Conservation (phyloP, 2,329 filamentous ascomycete species). For the Alternaria tenuissima region DNA sequence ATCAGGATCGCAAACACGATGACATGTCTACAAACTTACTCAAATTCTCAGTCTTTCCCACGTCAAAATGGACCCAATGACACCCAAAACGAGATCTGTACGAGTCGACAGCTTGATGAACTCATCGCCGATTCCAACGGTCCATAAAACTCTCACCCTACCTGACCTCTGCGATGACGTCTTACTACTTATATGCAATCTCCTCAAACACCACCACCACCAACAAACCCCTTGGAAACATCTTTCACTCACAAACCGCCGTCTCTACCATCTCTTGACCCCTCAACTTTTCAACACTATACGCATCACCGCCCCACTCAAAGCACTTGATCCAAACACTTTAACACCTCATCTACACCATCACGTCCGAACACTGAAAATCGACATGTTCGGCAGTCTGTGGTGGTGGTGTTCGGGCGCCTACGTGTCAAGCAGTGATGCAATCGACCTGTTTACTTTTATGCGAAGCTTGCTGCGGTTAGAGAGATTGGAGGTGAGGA, state of each 20-base stretch:
- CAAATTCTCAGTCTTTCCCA: background rate
- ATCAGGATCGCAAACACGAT: background rate
- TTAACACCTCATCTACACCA: slow-evolving; percentile 2
- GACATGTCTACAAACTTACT: background rate
- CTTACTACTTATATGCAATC: slow-evolving; percentile 23
- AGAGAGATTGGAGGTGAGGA: slow-evolving; percentile 22
- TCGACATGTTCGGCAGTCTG: slow-evolving; percentile 29
- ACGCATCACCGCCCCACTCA: slow-evolving; percentile 24
- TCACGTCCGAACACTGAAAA: slow-evolving; percentile 19
- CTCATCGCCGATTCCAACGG: background rate
- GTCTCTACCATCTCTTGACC: slow-evolving; percentile 16
- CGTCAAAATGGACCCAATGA: background rate
- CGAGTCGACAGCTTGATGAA: slow-evolving; percentile 3
- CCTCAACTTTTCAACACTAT: slow-evolving; percentile 23
- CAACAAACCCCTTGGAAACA: slow-evolving; percentile 13
- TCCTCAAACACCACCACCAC: slow-evolving; percentile 7
- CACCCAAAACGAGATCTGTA: background rate
- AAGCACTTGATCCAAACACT: slow-evolving; percentile 13
- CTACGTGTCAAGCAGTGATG: slow-evolving; percentile 24
- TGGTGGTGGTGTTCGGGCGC: slow-evolving; percentile 31
- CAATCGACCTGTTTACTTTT: slow-evolving; percentile 21
- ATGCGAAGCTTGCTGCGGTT: slow-evolving; percentile 12
- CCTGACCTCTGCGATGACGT: slow-evolving; percentile 27
- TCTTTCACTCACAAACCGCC: slow-evolving; percentile 19
- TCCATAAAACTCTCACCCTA: slow-evolving; percentile 9